These are phyloP conservation scores for Puccinia polysora DNA, from an alignment of 1,284 basidiomycete species.

Conservation along the genomic window DNA sequence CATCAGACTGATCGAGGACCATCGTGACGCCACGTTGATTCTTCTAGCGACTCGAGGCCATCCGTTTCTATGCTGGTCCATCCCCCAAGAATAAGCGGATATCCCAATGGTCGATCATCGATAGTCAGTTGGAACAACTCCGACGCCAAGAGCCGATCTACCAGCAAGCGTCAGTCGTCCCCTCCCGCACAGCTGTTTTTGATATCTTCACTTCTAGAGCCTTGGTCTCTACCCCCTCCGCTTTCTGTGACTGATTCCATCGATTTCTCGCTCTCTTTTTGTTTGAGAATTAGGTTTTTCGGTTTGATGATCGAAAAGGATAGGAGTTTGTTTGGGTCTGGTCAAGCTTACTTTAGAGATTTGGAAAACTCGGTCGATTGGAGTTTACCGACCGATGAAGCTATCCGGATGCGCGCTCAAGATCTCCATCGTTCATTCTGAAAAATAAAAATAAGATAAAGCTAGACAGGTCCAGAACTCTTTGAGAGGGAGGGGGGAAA, in stretches of 20 bases:
- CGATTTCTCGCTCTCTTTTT: neutral
- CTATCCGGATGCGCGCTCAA: neutral
- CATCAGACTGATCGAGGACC: too few relatives aligned
- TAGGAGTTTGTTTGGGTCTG: neutral
- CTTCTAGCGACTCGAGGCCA: neutral
- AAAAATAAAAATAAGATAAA: conserved; percentile 6
- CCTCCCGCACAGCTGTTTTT: too few relatives aligned
- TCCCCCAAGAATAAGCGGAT: conserved; percentile 19
- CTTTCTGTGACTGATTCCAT: neutral
- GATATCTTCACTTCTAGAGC: too few relatives aligned
- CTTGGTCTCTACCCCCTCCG: too few relatives aligned
- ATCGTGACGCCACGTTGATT: neutral
- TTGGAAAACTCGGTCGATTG: neutral
- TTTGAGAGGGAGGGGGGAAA: too few relatives aligned
- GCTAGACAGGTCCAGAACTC: too few relatives aligned
- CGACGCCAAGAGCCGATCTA: neutral
- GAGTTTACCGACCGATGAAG: neutral
- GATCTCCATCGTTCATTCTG: neutral
- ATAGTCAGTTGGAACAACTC: conserved; percentile 3
- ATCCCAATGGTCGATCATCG: conserved; percentile 21
- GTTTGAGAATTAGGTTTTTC: conserved; percentile 8
- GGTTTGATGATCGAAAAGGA: conserved; percentile 7
- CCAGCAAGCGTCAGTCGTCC: conserved; percentile 12
- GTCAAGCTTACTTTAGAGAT: conserved; percentile 12
- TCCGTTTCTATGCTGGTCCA: conserved; percentile 19